Base-by-base conservation (phyloP, 768 basidiomycete genomes). In the Tulasnella sp. region DNA sequence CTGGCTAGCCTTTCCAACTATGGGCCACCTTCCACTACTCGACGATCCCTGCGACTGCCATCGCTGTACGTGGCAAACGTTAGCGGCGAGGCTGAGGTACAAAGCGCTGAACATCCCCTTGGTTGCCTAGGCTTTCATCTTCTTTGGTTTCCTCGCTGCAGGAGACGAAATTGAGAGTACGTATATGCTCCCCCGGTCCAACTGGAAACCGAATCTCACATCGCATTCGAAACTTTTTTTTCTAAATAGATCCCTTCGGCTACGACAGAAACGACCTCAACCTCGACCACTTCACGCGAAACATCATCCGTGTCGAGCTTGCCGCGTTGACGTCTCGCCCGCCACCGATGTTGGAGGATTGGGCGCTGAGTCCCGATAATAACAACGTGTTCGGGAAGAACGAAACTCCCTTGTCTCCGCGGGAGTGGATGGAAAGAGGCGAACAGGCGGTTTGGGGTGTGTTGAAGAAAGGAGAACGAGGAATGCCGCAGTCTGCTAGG, bases 11-110 rank as follows among this genome's bases (percentile, higher is more conserved):
- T 1, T 90, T 91, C 85, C 92, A 93, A 83, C 88, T 92, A 72
- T 90, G 88, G 86, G 81, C 83, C 5, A 83, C 88, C 0, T 83
- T 93, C 74, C 84, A 85, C 62, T 92, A 90, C 89, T 40, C 90
- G 39, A 92, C 92, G 0, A 92, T 93, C 79, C 92, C 92, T 5
- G 89, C 87, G 14, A 92, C 90, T 4, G 84, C 87, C 44, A 82
- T 90, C 42, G 84, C 86, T 75, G 91, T 91, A 27, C 46, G 76
- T 38, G 19, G 9, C 42, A 4, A n/a, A 38, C 16, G 7, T 34
- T 19, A 3, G 44, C 44, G 16, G n/a, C 18, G 40, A 38, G 24
- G 44, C 24, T 24, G n/a, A 42, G 38, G 38, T 44, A 18, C 44
- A 44, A 18, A 14, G 8, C 44, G 44, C 44, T 44, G 44, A 44